Base-by-base conservation (phyloP, 1,139 yeast species). In the Nakaseomyces kungkrabaensis region DNA sequence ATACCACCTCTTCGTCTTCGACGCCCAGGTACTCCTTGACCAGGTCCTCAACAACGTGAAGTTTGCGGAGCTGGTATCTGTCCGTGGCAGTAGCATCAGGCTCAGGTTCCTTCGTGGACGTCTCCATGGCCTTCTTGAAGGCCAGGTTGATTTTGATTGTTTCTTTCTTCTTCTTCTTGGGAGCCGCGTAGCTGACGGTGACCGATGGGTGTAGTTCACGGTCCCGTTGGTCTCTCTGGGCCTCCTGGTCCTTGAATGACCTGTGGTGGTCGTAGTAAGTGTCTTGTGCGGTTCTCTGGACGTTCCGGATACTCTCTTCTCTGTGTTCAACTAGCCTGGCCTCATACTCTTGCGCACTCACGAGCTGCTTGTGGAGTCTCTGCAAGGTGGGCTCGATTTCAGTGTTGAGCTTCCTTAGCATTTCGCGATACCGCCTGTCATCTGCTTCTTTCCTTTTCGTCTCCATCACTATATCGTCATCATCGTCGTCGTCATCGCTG, bases 1-100 rank as follows among this genome's bases (percentile, higher is more conserved):
- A 65, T 3, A 62, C 67, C 48, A 64, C 48, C 34, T 64, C 68
- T 36, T 59, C 59, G 46, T 64, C 68, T 51, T 61, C 57, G 11
- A 62, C 65, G 31, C 68, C 68, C 17, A 64, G 54, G 45, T 57
- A 63, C 50, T 64, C 67, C 31, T 60, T 59, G 22, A 63, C 61
- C 5, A 63, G 54, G 37, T 64, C 66, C 37, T 62, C 66, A 25
- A 64, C 59, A 10, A 57, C 43, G 10, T 52, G 52, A 22, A 58
- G 50, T 17, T 52, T 50, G 26, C 56, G 55, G 25, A 64, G 50
- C 3, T 43, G 36, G 13, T 62, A 43, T 31, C 55, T 52, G 11
- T 32, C 38, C 24, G 47, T 34, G 10, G 27, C 42, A 37, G 24
- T 32, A 17, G 8, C 29, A 17, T 31, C 25, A 27, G 40, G 36